Percentiles rank a stretch among this genome's conserved stretches.
Evolutionary conservation across 371 early-diverging fungal genomes (phyloP).

Genomic region (Dichotomocladium elegans): DNA sequence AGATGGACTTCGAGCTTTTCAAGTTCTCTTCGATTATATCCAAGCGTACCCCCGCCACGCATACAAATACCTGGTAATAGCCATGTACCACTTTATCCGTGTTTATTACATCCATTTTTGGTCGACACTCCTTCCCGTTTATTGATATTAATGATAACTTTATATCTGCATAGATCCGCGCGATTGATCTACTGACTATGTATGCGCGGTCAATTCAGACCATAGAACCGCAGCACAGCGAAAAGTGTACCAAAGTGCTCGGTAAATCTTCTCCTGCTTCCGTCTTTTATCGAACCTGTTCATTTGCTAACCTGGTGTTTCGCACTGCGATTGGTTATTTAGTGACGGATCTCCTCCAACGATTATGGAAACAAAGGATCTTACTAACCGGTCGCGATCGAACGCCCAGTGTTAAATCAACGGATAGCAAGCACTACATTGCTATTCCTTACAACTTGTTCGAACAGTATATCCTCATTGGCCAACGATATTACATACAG

Average conservation of each 20-base stretch:
- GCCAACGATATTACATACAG: slow-evolving; percentile 41
- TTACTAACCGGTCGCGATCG: slow-evolving; percentile 27
- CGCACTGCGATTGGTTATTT: not conserved
- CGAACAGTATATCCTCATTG: slow-evolving; percentile 39
- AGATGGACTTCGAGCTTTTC: slow-evolving; percentile 29
- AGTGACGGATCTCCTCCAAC: slow-evolving; percentile 42
- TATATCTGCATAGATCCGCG: slow-evolving; percentile 21
- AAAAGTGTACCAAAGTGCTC: slow-evolving; percentile 25
- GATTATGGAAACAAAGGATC: slow-evolving; percentile 39
- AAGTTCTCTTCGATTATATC: slow-evolving; percentile 38
- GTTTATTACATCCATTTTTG: too few relatives aligned
- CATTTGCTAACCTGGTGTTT: too few relatives aligned
- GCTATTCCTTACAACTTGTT: slow-evolving; percentile 32
- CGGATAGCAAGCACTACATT: slow-evolving; percentile 40
- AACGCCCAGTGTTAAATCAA: slow-evolving; percentile 33
- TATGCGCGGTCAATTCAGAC: slow-evolving; percentile 21
- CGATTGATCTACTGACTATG: slow-evolving; percentile 30
- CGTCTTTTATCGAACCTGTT: too few relatives aligned
- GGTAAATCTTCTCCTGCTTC: too few relatives aligned
- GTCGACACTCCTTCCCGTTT: too few relatives aligned
- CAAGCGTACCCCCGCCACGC: slow-evolving; percentile 44
- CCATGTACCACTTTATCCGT: too few relatives aligned
- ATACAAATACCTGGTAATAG: slow-evolving; percentile 46
- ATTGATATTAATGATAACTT: too few relatives aligned
- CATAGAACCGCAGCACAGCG: slow-evolving; percentile 19